Base-by-base conservation (phyloP, 768 basidiomycete species). In the Phlegmacium glaucopus region DNA sequence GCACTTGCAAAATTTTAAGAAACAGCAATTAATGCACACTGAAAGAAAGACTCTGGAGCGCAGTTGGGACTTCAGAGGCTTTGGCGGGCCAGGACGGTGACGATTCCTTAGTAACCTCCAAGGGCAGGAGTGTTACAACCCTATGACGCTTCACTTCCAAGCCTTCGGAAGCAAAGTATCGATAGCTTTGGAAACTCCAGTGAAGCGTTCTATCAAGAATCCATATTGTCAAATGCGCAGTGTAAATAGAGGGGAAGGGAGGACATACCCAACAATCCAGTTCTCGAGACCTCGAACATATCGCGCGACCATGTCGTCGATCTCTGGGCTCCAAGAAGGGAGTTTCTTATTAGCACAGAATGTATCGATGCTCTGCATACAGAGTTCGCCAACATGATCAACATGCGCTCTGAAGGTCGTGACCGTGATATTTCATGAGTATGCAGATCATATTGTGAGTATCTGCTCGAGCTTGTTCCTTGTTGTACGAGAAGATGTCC, bases 401-500 rank as follows among this genome's bases (percentile, higher is more conserved):
- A 88, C 62, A 4, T n/a, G 86, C 85, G 28, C 72, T 66, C 51
- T 87, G 84, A 8, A 88, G 65, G 29, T 69, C 69, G 41, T 82
- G 69, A 4, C 73, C 76, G 44, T 80, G 76, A 49, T 81, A 70
- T 37, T 72, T 66, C 82, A 84, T 86, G 52, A 87, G 72, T 42
- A 87, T 80, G n/a, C 73, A 68, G 46, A 89, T 75, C 75, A 87
- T 83, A 61, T 89, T 87, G 61, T 85, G 81, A 13, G 79, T 81
- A 51, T 85, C 82, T 9, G 75, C 77, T 11, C 80, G 76, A 2
- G 84, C 77, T 62, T 87, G 86, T 58, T 88, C 87, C 37, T 80
- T 78, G 50, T 87, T 86, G 63, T 84, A 89, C 1, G 85, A 88
- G 59, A 84, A 83, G 29, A 87, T 82, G 51, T 87, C 86, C 85